Evolutionary conservation across 1,139 yeast genomes (phyloP), one percentile per base, ranked within the genome.

Genomic region (Candida tetrigidarum): DNA sequence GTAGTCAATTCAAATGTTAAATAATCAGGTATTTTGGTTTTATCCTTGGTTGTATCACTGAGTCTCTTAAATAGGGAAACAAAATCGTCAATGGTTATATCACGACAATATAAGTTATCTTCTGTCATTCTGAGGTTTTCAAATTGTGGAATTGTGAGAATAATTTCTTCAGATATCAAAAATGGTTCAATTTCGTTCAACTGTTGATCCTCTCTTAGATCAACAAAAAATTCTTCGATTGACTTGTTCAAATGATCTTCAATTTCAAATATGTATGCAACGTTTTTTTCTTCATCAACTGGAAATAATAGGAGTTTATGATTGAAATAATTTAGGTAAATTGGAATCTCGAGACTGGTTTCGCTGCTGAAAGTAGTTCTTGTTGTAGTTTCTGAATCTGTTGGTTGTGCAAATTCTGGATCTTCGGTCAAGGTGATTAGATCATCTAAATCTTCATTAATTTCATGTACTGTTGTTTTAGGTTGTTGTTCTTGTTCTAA

Each of bases 61-160:
- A 74, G 54, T 7, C 58, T 58, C 14, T 53, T 51, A 48, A 67
- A 74, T 4, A 69, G 52, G 10, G 56, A 49, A 14, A 73, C 50
- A 23, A 76, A 61, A 48, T 72, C 78, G 16, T 54, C 53, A 14
- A 76, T 47, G 0, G 59, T 57, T 5, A 72, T 51, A 29, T 65
- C 64, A 20, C 59, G 46, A 10, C 73, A 57, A 49, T 67, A 66
- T 1, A 67, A 51, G 45, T 67, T 69, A 53, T 76, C 80, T 47
- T 77, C 81, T 4, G 70, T 58, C 10, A 77, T 60, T 4, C 52
- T 48, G 19, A 74, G 53, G 20, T 57, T 53, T 10, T 54, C 57
- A 35, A 76, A 53, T 50, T 71, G 73, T 0, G 67, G 66, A 14
- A 74, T 55, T 8, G 51, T 54, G 18, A 76, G 49, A 2, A 59